phyloP scores from a whole-genome alignment of 139 green algal genomes.

The Auxenochlorella protothecoides region DNA sequence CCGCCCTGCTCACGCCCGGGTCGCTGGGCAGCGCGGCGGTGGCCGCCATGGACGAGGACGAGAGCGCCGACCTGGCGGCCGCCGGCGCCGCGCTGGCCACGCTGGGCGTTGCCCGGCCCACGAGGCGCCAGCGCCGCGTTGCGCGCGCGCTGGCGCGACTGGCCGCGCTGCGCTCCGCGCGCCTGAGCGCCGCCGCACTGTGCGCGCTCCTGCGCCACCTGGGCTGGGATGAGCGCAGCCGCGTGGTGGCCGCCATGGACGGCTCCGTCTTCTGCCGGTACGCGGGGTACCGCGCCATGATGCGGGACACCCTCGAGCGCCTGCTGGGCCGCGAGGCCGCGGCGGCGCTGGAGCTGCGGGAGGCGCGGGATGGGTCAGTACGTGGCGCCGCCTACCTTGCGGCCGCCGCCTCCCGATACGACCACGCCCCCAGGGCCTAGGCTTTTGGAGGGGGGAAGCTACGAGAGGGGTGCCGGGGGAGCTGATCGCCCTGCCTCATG shows the following conservation, averaged over 20 bases:
- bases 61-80: slow-evolving; percentile 1
- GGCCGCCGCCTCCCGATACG: neutral
- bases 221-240: slow-evolving; percentile 11
- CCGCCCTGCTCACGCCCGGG: slow-evolving; percentile 3
- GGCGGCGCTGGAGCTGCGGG: slow-evolving; percentile 3
- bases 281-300: slow-evolving; percentile 28
- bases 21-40: slow-evolving; percentile 32
- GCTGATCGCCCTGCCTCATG: no score
- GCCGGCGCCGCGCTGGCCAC: slow-evolving; percentile 14
- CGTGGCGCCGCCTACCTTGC: slow-evolving; percentile 18
- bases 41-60: slow-evolving; percentile 40
- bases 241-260: slow-evolving; percentile 49
- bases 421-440: no score
- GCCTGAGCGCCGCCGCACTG: slow-evolving; percentile 46
- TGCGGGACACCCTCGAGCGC: slow-evolving; percentile 7
- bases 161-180: slow-evolving; percentile 44
- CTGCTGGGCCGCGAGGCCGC: slow-evolving; percentile 11
- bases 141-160: slow-evolving; percentile 8
- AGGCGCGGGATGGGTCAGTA: slow-evolving; percentile 17
- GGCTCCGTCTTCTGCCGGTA: slow-evolving; percentile 55
- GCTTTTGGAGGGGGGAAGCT: no score
- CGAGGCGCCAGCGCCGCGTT: slow-evolving; percentile 1
- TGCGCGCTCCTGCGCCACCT: slow-evolving; percentile 41
- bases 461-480: no score
- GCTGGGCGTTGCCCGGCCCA: slow-evolving; percentile 4